A percentile compares a stretch with the other conserved stretches of the same genome.
phyloP scores from a whole-genome alignment of 495 filamentous ascomycete species.

The Pyrenula aspistea region DNA sequence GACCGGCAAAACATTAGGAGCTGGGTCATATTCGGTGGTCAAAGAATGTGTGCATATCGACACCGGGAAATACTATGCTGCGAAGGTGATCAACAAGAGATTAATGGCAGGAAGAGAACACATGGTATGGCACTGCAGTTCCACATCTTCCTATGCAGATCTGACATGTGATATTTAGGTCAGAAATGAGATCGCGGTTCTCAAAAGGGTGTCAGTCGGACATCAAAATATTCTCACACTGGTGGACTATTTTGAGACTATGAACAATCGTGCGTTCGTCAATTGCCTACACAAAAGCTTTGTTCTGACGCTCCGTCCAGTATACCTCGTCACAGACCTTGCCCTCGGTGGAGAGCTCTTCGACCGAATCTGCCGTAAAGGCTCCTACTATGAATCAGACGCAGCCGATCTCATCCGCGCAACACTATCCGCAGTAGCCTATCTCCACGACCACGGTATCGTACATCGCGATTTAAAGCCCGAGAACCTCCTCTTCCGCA shows the following conservation, averaged over 20 bases:
- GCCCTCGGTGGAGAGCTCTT: constrained; percentile 95
- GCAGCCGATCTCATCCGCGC: constrained; percentile 91
- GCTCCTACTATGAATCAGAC: constrained; percentile 94
- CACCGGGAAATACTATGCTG: constrained; percentile 94
- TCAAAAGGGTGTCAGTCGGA: constrained; percentile 94
- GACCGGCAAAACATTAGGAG: constrained; percentile 93
- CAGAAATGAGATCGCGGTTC: constrained; percentile 92
- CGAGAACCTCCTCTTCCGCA: constrained; percentile 42
- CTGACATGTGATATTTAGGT: constrained; percentile 45
- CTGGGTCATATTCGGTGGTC: constrained; percentile 96
- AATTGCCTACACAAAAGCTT: constrained; percentile 1
- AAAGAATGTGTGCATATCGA: constrained; percentile 99
- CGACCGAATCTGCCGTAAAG: constrained; percentile 96
- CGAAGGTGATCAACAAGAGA: constrained; percentile 98
- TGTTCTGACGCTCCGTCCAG: constrained; percentile 29
- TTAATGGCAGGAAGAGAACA: constrained; percentile 96
- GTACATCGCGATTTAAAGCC: constrained; percentile 75
- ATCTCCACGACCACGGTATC: constrained; percentile 96
- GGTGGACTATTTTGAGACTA: constrained; percentile 98
- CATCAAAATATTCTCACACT: constrained; percentile 96
- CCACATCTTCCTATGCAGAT: constrained; percentile 2
- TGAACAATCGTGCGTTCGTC: constrained; percentile 70
- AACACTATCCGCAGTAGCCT: constrained; percentile 92
- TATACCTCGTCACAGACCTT: constrained; percentile 95
- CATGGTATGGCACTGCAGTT: constrained; percentile 54